phyloP scores from a whole-genome alignment of 805 yeast species.

The Ogataea pini region DNA sequence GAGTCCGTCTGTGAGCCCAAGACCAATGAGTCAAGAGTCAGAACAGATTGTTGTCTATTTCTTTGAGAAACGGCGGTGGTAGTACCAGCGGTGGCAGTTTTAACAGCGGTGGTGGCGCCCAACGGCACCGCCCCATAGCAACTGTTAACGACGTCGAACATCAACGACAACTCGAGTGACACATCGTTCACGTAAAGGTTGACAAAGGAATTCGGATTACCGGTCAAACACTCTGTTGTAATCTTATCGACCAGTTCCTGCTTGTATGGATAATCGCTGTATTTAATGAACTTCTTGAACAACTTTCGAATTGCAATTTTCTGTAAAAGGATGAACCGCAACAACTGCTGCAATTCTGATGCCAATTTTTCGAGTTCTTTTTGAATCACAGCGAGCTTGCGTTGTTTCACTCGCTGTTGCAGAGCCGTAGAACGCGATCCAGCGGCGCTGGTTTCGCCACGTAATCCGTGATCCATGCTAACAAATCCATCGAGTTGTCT shows the following conservation, averaged over 20 bases:
- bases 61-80: neutral
- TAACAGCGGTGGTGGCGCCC: too few species aligned
- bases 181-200: constrained; percentile 59
- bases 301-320: constrained; percentile 73
- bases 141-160: constrained; percentile 48
- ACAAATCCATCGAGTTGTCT: constrained; percentile 31
- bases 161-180: constrained; percentile 58
- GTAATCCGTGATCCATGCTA: constrained; percentile 11
- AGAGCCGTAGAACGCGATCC: constrained; percentile 7
- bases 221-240: constrained; percentile 28
- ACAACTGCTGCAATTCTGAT: constrained; percentile 58
- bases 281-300: constrained; percentile 64
- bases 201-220: constrained; percentile 56
- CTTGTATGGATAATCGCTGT: constrained; percentile 38
- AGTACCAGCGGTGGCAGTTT: neutral
- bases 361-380: constrained; percentile 45
- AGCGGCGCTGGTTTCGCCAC: neutral
- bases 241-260: constrained; percentile 37
- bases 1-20: constrained; percentile 14
- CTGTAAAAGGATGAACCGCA: constrained; percentile 73
- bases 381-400: constrained; percentile 30
- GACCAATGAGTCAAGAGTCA: constrained; percentile 28
- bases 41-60: constrained; percentile 15
- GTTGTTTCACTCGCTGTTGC: constrained; percentile 23
- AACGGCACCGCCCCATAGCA: constrained; percentile 15